phyloP scores from a whole-genome alignment of 1,284 basidiomycete genomes.

The Peniophora sp. region DNA sequence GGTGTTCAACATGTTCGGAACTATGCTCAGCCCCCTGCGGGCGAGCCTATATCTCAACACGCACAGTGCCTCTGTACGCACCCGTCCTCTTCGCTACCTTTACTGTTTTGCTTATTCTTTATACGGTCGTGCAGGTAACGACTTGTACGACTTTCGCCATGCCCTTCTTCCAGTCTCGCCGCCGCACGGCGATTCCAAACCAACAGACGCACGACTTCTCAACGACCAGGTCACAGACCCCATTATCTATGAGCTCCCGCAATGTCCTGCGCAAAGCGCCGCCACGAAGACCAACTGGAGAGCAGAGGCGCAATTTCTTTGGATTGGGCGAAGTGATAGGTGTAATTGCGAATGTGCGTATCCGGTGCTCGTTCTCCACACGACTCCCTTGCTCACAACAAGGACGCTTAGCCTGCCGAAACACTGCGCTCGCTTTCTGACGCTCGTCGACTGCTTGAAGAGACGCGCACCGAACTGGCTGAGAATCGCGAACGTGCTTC shows the following conservation, averaged over 20 bases:
- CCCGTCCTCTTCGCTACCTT: no score
- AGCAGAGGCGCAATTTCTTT: not conserved
- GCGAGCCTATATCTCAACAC: no score
- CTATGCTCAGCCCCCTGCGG: no score
- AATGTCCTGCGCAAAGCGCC: not conserved
- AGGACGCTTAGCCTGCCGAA: slow-evolving; percentile 52
- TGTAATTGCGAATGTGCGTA: not conserved
- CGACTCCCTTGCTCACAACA: not conserved
- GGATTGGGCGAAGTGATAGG: not conserved
- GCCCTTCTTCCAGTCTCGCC: no score
- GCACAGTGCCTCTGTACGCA: no score
- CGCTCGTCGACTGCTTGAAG: slow-evolving; percentile 64
- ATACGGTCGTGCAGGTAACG: no score
- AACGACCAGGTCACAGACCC: not conserved
- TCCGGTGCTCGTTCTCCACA: not conserved
- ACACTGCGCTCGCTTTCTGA: slow-evolving; percentile 73
- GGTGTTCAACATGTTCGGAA: no score
- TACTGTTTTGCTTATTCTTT: no score
- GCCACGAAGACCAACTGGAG: not conserved
- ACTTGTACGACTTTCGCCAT: no score
- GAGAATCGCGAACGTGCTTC: slow-evolving; percentile 61
- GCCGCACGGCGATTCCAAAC: no score
- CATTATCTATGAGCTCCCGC: not conserved
- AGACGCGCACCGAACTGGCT: slow-evolving; percentile 62
- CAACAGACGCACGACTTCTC: not conserved